phyloP scores from a whole-genome alignment of 257 asterid genomes.

The Fraxinus quadrangulata region DNA sequence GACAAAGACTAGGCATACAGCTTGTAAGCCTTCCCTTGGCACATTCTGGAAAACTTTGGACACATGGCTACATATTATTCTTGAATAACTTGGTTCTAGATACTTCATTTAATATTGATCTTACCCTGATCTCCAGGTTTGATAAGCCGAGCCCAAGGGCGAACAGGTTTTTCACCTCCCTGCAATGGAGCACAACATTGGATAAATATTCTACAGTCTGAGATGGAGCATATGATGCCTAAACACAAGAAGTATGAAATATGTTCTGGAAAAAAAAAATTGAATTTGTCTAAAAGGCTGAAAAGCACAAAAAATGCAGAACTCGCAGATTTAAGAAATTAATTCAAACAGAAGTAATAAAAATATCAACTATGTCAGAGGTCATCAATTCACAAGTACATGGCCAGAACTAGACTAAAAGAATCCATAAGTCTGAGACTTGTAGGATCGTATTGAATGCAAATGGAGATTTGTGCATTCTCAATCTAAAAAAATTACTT shows the following conservation, averaged over 20 bases:
- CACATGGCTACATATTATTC: not conserved
- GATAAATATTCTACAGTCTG: slow-evolving; percentile 2
- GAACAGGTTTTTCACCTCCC: slow-evolving; percentile 28
- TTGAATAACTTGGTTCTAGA: slow-evolving; percentile 6
- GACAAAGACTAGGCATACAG: slow-evolving; percentile 5
- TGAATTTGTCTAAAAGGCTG: not conserved
- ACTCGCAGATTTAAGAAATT: not conserved
- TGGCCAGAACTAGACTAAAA: not conserved
- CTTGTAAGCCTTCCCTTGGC: not conserved
- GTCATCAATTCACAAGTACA: not conserved
- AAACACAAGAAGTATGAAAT: not conserved
- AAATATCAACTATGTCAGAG: not conserved
- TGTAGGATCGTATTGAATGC: not conserved
- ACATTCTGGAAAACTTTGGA: not conserved
- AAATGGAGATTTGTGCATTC: not conserved
- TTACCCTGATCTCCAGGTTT: slow-evolving; percentile 41
- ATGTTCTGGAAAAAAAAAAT: not conserved
- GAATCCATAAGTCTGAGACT: not conserved
- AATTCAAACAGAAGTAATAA: not conserved
- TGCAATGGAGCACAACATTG: slow-evolving; percentile 27
- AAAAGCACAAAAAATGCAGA: not conserved
- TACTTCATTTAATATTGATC: slow-evolving; percentile 8
- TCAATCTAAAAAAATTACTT: no score
- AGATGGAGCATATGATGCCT: not conserved
- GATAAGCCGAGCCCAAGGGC: slow-evolving; percentile 36